A percentile compares a stretch with the other conserved stretches of the same genome.
Conservation (phyloP, 2,329 filamentous ascomycete genomes). For the Dactylella cylindrospora region DNA sequence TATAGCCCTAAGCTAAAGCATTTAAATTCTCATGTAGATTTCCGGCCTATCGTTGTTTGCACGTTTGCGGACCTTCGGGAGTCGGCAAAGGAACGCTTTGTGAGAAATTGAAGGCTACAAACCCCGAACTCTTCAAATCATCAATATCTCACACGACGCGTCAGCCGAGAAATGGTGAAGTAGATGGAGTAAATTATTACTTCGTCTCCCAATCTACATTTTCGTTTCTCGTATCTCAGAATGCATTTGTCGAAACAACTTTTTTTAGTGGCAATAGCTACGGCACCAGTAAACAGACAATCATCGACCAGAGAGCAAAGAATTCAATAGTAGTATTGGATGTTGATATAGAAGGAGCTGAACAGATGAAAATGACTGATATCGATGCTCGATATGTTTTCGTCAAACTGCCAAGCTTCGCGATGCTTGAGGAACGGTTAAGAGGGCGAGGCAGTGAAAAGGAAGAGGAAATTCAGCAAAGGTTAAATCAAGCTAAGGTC, state of each 20-base stretch:
- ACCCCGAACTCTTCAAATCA: constrained; percentile 8
- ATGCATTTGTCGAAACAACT: constrained; percentile 62
- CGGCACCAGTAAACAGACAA: constrained; percentile 60
- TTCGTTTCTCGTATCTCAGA: constrained; percentile 62
- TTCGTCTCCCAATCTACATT: constrained; percentile 61
- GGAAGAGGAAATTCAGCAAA: constrained; percentile 57
- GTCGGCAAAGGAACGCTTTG: constrained; percentile 12
- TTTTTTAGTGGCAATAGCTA: constrained; percentile 58
- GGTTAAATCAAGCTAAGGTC: constrained; percentile 53
- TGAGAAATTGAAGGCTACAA: constrained; percentile 4
- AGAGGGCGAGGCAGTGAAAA: constrained; percentile 54
- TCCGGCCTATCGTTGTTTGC: constrained; percentile 7
- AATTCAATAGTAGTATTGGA: not conserved
- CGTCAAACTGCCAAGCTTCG: constrained; percentile 55
- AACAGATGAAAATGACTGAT: constrained; percentile 56
- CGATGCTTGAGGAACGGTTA: constrained; percentile 54
- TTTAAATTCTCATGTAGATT: constrained; percentile 7
- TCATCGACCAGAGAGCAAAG: constrained; percentile 53
- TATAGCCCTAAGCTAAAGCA: constrained; percentile 1
- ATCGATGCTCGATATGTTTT: constrained; percentile 62
- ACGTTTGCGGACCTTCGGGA: constrained; percentile 5
- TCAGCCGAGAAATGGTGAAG: constrained; percentile 57
- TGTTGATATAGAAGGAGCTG: constrained; percentile 53
- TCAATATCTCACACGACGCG: constrained; percentile 57
- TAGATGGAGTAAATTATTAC: constrained; percentile 58